Evolutionary conservation across 805 yeast genomes (phyloP).

Genomic region (Candida lessepsii): DNA sequence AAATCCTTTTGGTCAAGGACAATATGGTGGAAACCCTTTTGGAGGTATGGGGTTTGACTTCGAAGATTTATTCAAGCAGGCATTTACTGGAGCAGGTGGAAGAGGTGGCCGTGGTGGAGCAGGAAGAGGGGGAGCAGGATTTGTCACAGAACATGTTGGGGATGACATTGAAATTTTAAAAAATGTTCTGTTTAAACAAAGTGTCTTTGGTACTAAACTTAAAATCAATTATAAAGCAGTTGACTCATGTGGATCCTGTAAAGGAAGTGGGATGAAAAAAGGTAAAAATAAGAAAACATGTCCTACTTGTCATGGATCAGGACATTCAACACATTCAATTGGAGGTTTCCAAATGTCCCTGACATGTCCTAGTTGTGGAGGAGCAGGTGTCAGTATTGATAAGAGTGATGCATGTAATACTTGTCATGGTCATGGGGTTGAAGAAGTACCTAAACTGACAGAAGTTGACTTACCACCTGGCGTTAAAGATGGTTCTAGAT

Average conservation of each 20-base stretch:
- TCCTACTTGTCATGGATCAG: constrained; percentile 87
- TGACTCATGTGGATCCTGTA: constrained; percentile 75
- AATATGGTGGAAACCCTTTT: constrained; percentile 48
- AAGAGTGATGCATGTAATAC: constrained; percentile 66
- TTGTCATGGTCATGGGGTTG: constrained; percentile 91
- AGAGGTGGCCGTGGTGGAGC: constrained; percentile 35
- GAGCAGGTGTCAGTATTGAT: constrained; percentile 78
- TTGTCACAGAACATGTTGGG: constrained; percentile 80
- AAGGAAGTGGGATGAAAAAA: constrained; percentile 79
- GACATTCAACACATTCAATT: constrained; percentile 78
- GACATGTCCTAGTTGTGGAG: constrained; percentile 84
- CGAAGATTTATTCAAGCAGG: constrained; percentile 47
- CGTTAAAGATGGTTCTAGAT: constrained; percentile 77
- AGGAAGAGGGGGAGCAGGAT: constrained; percentile 30
- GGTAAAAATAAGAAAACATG: constrained; percentile 79
- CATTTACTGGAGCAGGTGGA: constrained; percentile 40
- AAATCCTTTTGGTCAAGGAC: constrained; percentile 36
- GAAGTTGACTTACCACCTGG: constrained; percentile 88
- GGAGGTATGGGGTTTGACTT: constrained; percentile 52
- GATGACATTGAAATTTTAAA: constrained; percentile 82
- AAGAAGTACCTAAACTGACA: constrained; percentile 63
- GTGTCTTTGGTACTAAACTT: constrained; percentile 74
- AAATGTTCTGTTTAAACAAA: constrained; percentile 77
- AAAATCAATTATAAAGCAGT: constrained; percentile 69
- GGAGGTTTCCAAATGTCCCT: constrained; percentile 98